phyloP scores from a whole-genome alignment of 768 basidiomycete genomes.

The Pholiota microspora region DNA sequence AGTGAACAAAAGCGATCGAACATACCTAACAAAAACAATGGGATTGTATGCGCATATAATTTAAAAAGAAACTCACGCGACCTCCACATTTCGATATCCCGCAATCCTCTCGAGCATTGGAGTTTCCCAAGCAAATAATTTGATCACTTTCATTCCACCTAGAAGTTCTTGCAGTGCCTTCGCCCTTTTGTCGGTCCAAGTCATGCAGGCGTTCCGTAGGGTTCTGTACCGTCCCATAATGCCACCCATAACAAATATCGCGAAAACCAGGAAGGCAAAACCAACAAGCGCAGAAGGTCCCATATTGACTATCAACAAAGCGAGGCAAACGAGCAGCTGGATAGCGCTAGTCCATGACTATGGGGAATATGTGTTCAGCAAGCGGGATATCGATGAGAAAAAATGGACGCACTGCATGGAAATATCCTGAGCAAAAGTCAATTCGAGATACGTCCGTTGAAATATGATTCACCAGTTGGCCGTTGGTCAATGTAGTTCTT shows the following conservation, averaged over 20 bases:
- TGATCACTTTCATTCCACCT: constrained; percentile 89
- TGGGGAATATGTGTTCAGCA: background rate
- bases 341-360: constrained; percentile 69
- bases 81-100: constrained; percentile 47
- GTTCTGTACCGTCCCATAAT: background rate
- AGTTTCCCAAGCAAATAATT: constrained; percentile 86
- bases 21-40: constrained; percentile 36
- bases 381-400: background rate
- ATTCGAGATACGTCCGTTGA: constrained; percentile 88
- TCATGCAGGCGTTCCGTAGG: background rate
- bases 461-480: constrained; percentile 91
- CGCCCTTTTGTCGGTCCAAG: constrained; percentile 52
- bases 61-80: background rate
- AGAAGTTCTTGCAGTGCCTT: constrained; percentile 89
- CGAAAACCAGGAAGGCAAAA: constrained; percentile 59
- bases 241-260: constrained; percentile 28
- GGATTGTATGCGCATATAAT: background rate
- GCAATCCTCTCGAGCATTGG: constrained; percentile 77
- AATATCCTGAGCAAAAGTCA: constrained; percentile 79
- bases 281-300: constrained; percentile 58
- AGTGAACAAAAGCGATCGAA: constrained; percentile 62
- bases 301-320: constrained; percentile 68
- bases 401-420: constrained; percentile 52
- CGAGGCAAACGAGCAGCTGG: constrained; percentile 71
- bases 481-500: constrained; percentile 76